Base-by-base conservation (phyloP, 495 filamentous ascomycete species). In the Cairneyella variabilis region DNA sequence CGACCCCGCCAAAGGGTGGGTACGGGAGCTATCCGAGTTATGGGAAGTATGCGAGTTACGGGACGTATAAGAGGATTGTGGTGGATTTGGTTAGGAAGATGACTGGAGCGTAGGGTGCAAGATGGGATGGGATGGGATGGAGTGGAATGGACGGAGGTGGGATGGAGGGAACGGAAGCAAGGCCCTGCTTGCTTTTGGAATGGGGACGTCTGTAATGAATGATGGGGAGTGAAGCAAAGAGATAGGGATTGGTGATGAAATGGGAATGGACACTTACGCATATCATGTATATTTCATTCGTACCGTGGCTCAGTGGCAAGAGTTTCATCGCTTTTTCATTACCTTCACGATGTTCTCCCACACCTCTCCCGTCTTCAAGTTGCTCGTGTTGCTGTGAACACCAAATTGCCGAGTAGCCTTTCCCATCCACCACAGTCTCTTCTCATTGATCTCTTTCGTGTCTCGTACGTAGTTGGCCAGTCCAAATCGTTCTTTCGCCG, bases 391-490 rank as follows among this genome's bases (percentile, higher is more conserved):
- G 14, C 46, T 38, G 42, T 58, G 46, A 12, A 64, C 52, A 0
- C 53, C 58, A 38, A 64, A 64, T 34, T 61, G 53, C 23, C 47
- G 49, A 3, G 53, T 30, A 12, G 52, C 58, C n/a, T 28, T 53
- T 3, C 40, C 38, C 37, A 53, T 56, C 64, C 65, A 70, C 69
- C 67, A 71, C 8, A 60, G 58, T 25, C 62, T 57, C 22, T 55
- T 63, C 16, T 28, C 16, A 26, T 55, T 56, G 26, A 42, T 54
- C 8, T 39, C 51, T 37, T 51, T 50, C 3, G 70, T 68, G 41
- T 75, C 69, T 25, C 76, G 60, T 28, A 65, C 67, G 39, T 78
- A 64, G 54, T 83, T 84, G 23, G 75, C 76, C 46, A 81, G 67
- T 16, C 80, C 76, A 11, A 78, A 60, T 14, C 71, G 57, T 27